phyloP scores from a whole-genome alignment of 2,329 filamentous ascomycete genomes.

The Xylaria sp. region DNA sequence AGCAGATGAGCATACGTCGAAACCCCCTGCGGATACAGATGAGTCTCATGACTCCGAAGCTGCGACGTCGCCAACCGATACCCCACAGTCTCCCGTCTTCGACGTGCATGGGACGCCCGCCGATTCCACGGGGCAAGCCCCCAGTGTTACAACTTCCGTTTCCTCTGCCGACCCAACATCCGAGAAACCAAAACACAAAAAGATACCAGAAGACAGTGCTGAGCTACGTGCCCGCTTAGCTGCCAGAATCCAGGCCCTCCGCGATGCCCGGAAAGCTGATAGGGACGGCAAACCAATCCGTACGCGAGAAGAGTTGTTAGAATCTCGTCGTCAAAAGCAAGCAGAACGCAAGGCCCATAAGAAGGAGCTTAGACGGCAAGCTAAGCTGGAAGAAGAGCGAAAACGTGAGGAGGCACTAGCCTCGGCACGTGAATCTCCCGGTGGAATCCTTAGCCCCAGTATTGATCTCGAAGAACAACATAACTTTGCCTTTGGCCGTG shows the following conservation, averaged over 20 bases:
- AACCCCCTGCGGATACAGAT: conserved; percentile 60
- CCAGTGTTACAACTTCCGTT: conserved; percentile 73
- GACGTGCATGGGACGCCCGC: conserved; percentile 63
- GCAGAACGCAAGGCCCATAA: conserved; percentile 88
- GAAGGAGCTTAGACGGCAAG: conserved; percentile 81
- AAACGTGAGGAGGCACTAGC: conserved; percentile 71
- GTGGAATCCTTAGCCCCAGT: conserved; percentile 65
- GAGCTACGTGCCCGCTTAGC: conserved; percentile 82
- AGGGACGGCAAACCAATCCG: conserved; percentile 84
- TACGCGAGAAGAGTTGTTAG: conserved; percentile 91
- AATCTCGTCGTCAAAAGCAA: conserved; percentile 87
- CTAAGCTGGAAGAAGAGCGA: conserved; percentile 81
- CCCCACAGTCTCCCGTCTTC: conserved; percentile 69
- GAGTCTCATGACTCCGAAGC: conserved; percentile 51
- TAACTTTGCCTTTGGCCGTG: conserved; percentile 88
- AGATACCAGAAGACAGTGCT: conserved; percentile 76
- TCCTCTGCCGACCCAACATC: conserved; percentile 72
- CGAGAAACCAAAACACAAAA: conserved; percentile 73
- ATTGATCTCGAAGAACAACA: conserved; percentile 64
- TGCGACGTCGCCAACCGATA: conserved; percentile 56
- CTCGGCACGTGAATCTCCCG: conserved; percentile 69
- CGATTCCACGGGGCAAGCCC: conserved; percentile 57
- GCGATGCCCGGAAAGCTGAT: conserved; percentile 87
- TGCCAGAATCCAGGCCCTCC: conserved; percentile 84
- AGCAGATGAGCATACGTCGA: conserved; percentile 41